Base-by-base conservation (phyloP, 2,329 filamentous ascomycete genomes). In the Verticillium longisporum region DNA sequence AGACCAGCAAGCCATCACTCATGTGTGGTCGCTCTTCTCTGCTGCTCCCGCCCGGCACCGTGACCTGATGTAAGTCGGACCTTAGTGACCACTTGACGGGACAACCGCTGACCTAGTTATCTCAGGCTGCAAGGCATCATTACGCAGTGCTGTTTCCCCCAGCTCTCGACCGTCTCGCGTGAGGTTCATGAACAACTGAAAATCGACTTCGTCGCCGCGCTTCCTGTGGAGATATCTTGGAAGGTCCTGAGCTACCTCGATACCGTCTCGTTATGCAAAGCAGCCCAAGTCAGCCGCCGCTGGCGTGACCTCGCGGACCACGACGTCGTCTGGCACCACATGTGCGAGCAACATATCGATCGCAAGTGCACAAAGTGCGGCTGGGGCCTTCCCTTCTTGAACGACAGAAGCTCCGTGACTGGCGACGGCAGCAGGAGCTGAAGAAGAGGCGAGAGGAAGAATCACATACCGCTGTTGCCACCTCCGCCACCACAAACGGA, bases 11-110 rank as follows among this genome's bases (percentile, higher is more conserved):
- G 93, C 91, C 70, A 97, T 99, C 69, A 92, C 93, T 37, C 94
- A 97, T 70, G 93, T 98, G 61, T 99, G 95, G 95, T 96, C 94
- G 0, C 82, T 98, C 56, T 99, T 99, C 79, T 98, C 94, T 0
- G 95, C 95, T 45, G 93, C 95, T 0, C 95, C 95, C 0, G 85
- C 92, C 10, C 97, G 96, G 72, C 94, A 98, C 71, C 88, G 95
- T 67, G 94, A 96, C 65, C 83, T 99, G 62, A 98, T 99, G 91
- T 59, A 55, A 54, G 57, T 55, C 26, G 26, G 26, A 26, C 26
- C 4, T 26, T 21, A 4, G 7, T 54, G 13, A 41, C 31, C 7
- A 31, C 26, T 6, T 6, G n/a, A 34, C 26, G 11, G 4, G n/a
- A 34, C 54, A 14, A 34, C 5, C 18, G 18, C 54, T 55, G 9